Conservation (phyloP, 768 basidiomycete species). For the Mycena kentingensis region DNA sequence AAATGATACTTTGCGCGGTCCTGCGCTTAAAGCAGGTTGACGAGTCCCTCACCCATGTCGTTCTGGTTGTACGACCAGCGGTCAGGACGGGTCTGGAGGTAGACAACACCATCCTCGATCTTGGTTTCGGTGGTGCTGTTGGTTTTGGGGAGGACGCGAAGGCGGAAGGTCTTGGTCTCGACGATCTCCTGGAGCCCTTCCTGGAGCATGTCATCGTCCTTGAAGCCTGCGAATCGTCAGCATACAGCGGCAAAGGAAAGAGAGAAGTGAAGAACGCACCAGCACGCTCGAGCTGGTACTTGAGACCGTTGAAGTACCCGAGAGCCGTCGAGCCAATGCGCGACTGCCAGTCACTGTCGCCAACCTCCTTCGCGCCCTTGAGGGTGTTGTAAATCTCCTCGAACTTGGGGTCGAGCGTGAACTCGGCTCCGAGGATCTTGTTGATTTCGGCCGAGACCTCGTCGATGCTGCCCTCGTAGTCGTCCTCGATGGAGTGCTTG, state of each 20-base stretch:
- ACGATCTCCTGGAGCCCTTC: conserved; percentile 41
- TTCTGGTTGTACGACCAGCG: conserved; percentile 28
- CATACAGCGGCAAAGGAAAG: not conserved
- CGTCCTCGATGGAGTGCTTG: conserved; percentile 35
- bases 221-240: conserved; percentile 29
- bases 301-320: conserved; percentile 37
- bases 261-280: conserved; percentile 8
- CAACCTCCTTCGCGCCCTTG: conserved; percentile 20
- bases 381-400: conserved; percentile 34
- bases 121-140: conserved; percentile 34
- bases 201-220: conserved; percentile 42
- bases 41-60: conserved; percentile 27
- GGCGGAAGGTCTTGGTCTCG: conserved; percentile 38
- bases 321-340: conserved; percentile 30
- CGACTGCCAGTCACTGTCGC: conserved; percentile 31
- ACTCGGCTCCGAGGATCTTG: conserved; percentile 31
- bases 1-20: not conserved
- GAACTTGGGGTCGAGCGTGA: conserved; percentile 42
- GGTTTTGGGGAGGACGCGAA: conserved; percentile 39
- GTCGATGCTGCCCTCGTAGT: conserved; percentile 34
- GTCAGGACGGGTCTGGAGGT: conserved; percentile 34
- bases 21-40: conserved; percentile 31
- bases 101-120: conserved; percentile 38
- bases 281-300: conserved; percentile 33
- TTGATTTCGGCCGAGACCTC: conserved; percentile 32